phyloP scores from a whole-genome alignment of 2,329 filamentous ascomycete genomes.

The Curvularia eragrostidis region DNA sequence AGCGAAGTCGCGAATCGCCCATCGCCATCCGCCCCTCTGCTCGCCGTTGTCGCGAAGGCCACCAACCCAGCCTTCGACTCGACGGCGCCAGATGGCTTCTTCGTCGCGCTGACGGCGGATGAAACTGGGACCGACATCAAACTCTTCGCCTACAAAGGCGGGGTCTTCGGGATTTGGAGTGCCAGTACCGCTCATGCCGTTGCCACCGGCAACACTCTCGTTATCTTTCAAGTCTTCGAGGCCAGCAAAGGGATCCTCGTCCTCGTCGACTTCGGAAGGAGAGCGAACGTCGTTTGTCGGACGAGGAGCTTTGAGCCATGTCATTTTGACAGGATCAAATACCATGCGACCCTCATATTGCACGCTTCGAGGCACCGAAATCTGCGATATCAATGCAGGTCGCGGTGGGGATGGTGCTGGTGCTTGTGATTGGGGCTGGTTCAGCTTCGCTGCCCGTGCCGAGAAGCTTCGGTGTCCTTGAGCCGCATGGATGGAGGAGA shows the following conservation, averaged over 20 bases:
- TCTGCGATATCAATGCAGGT: slow-evolving; percentile 88
- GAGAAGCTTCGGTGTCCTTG: slow-evolving; percentile 51
- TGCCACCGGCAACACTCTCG: slow-evolving; percentile 40
- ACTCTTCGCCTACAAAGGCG: slow-evolving; percentile 83
- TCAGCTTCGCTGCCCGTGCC: slow-evolving; percentile 43
- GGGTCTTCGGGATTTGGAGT: slow-evolving; percentile 37
- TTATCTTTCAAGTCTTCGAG: slow-evolving; percentile 89
- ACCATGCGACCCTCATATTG: slow-evolving; percentile 98
- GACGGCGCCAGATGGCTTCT: slow-evolving; percentile 87
- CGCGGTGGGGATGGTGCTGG: slow-evolving; percentile 59
- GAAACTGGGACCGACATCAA: slow-evolving; percentile 95
- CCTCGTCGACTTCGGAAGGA: slow-evolving; percentile 72
- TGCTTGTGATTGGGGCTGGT: slow-evolving; percentile 51
- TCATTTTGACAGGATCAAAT: slow-evolving; percentile 96
- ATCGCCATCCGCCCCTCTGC: slow-evolving; percentile 69
- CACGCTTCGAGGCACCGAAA: slow-evolving; percentile 79
- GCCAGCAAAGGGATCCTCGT: slow-evolving; percentile 92
- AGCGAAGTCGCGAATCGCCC: slow-evolving; percentile 67
- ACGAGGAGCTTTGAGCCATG: slow-evolving; percentile 81
- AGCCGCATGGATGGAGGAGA: slow-evolving; percentile 38
- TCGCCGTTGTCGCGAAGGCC: slow-evolving; percentile 56
- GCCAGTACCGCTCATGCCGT: slow-evolving; percentile 28
- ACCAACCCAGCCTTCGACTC: slow-evolving; percentile 84
- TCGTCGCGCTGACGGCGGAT: slow-evolving; percentile 87
- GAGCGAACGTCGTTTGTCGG: slow-evolving; percentile 42